phyloP scores from a whole-genome alignment of 495 filamentous ascomycete genomes.

The Xeromyces bisporus region DNA sequence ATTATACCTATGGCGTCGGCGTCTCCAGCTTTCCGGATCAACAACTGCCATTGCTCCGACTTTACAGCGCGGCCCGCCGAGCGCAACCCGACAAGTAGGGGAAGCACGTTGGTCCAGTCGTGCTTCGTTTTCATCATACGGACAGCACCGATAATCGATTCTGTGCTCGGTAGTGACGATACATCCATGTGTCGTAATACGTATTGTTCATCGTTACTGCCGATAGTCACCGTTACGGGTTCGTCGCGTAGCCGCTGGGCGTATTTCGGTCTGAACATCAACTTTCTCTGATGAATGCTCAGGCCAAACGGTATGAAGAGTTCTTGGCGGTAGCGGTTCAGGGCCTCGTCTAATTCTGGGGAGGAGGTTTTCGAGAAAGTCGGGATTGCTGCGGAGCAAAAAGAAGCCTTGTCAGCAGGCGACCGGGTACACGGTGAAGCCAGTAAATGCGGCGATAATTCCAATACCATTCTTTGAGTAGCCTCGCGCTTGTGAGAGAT shows the following conservation, averaged over 20 bases:
- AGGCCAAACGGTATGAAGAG: slow-evolving; percentile 51
- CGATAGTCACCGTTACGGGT: slow-evolving; percentile 42
- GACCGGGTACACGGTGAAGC: not conserved
- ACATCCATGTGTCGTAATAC: slow-evolving; percentile 34
- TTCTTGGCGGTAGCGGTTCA: slow-evolving; percentile 39
- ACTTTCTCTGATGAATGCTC: slow-evolving; percentile 32
- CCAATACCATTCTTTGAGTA: slow-evolving; percentile 20
- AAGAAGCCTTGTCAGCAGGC: not conserved
- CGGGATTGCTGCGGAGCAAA: slow-evolving; percentile 24
- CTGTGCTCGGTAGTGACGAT: slow-evolving; percentile 16
- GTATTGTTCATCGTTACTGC: slow-evolving; percentile 33
- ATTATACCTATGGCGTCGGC: slow-evolving; percentile 28
- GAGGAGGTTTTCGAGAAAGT: slow-evolving; percentile 33
- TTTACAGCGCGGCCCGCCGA: slow-evolving; percentile 22
- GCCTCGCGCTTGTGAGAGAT: slow-evolving; percentile 18
- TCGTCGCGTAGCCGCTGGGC: slow-evolving; percentile 35
- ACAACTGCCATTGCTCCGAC: slow-evolving; percentile 13
- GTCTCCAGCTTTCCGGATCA: slow-evolving; percentile 23
- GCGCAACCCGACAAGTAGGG: slow-evolving; percentile 39
- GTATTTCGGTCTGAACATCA: slow-evolving; percentile 35
- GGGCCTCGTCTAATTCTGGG: slow-evolving; percentile 32
- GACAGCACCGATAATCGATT: slow-evolving; percentile 15
- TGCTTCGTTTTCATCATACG: slow-evolving; percentile 33
- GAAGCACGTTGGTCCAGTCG: slow-evolving; percentile 45
- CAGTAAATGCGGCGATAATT: no score